phyloP scores from a whole-genome alignment of 2,329 filamentous ascomycete species.

The Hypoxylon sp. region DNA sequence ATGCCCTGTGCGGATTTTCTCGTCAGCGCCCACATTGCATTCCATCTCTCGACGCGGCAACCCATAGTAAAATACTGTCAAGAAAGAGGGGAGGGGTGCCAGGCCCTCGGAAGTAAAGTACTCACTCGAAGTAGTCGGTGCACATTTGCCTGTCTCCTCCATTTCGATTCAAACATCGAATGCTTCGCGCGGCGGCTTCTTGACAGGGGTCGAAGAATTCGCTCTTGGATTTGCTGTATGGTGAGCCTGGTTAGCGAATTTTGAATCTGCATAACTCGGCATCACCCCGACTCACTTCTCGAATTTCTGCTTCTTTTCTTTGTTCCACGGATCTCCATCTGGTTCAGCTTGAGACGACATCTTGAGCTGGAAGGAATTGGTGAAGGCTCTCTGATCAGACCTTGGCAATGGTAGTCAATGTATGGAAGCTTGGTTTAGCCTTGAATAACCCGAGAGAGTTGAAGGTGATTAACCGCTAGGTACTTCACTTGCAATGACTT shows the following conservation, averaged over 20 bases:
- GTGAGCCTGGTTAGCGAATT: constrained; percentile 1
- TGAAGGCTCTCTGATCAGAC: background rate
- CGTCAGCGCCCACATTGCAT: constrained; percentile 8
- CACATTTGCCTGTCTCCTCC: constrained; percentile 90
- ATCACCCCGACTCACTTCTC: constrained; percentile 62
- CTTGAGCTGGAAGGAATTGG: constrained; percentile 1
- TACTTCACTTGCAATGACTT: no score
- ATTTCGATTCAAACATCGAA: constrained; percentile 90
- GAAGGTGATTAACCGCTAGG: no score
- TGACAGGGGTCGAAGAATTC: constrained; percentile 97
- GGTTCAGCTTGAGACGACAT: constrained; percentile 47
- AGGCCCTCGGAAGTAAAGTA: constrained; percentile 36
- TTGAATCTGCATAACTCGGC: background rate
- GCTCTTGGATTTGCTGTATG: constrained; percentile 84
- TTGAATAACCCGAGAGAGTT: no score
- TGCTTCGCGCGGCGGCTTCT: constrained; percentile 86
- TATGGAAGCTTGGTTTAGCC: background rate
- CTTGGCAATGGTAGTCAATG: no score
- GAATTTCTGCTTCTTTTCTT: constrained; percentile 73
- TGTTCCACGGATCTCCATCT: constrained; percentile 63
- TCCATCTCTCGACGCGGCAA: background rate
- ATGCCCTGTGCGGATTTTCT: constrained; percentile 71
- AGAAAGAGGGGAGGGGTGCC: background rate
- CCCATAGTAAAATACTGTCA: background rate
- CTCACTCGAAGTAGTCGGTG: constrained; percentile 93